A percentile compares a stretch with the other conserved stretches of the same genome.
Evolutionary conservation across 495 filamentous ascomycete species (phyloP).

Genomic region (Penicillium robsamsonii): DNA sequence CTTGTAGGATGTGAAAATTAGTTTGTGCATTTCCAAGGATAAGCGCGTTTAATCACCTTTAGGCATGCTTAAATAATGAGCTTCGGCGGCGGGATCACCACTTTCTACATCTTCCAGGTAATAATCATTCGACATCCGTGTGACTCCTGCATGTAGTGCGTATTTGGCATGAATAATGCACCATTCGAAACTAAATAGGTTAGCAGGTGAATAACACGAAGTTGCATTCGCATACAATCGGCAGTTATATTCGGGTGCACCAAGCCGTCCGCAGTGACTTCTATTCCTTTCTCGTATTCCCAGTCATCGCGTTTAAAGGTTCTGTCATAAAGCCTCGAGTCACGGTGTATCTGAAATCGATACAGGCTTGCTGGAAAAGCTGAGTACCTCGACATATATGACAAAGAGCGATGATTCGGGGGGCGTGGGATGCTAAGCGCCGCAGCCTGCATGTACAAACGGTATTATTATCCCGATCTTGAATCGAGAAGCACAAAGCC

Average conservation of each 20-base stretch:
- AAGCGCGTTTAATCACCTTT: slow-evolving; percentile 6
- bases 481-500: not conserved
- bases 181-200: not conserved
- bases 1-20: slow-evolving; percentile 1
- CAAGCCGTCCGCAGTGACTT: not conserved
- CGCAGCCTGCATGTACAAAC: not conserved
- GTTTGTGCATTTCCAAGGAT: not conserved
- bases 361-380: not conserved
- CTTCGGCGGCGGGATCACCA: not conserved
- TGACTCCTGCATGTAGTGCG: not conserved
- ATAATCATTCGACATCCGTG: not conserved
- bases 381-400: not conserved
- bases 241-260: not conserved
- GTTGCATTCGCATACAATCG: not conserved
- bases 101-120: not conserved
- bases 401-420: not conserved
- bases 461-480: not conserved
- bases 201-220: not conserved
- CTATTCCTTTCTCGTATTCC: not conserved
- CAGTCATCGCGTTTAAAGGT: not conserved
- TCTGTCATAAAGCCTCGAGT: not conserved
- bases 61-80: slow-evolving; percentile 12
- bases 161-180: not conserved
- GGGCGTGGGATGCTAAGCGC: not conserved
- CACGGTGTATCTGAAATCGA: not conserved